Evolutionary conservation across 495 filamentous ascomycete species (phyloP).

Genomic region (Hypoxylon lienhwacheense): DNA sequence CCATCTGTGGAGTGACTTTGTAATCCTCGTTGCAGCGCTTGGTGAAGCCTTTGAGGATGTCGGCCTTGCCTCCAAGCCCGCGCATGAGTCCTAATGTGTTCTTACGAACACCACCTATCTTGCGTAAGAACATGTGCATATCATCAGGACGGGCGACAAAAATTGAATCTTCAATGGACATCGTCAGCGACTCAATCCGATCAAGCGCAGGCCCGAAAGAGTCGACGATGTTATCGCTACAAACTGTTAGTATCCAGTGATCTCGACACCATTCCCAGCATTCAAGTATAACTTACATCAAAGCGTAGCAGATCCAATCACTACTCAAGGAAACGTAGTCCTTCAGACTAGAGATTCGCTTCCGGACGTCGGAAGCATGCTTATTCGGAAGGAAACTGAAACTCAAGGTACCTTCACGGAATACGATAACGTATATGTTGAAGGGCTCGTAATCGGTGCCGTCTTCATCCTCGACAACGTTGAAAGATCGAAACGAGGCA

Average conservation of each 20-base stretch:
- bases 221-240: conserved; percentile 93
- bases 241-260: conserved; percentile 28
- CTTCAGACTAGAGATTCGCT: conserved; percentile 86
- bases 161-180: conserved; percentile 91
- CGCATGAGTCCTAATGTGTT: conserved; percentile 93
- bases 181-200: conserved; percentile 82
- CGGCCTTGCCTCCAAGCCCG: conserved; percentile 91
- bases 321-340: conserved; percentile 91
- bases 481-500: conserved; percentile 93
- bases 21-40: conserved; percentile 98
- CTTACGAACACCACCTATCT: conserved; percentile 87
- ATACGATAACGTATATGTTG: conserved; percentile 95
- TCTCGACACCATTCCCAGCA: not conserved
- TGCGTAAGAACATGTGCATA: conserved; percentile 78
- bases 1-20: conserved; percentile 87
- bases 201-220: conserved; percentile 87
- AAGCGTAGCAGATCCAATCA: conserved; percentile 98
- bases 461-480: conserved; percentile 63
- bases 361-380: conserved; percentile 84
- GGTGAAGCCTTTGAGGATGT: conserved; percentile 94
- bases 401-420: conserved; percentile 90
- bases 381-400: conserved; percentile 86
- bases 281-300: conserved; percentile 68
- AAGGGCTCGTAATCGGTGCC: conserved; percentile 85
- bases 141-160: conserved; percentile 89